A percentile compares a stretch with the other conserved stretches of the same genome.
phyloP scores from a whole-genome alignment of 2,329 filamentous ascomycete species.

The Phyllosticta citrichinensis region DNA sequence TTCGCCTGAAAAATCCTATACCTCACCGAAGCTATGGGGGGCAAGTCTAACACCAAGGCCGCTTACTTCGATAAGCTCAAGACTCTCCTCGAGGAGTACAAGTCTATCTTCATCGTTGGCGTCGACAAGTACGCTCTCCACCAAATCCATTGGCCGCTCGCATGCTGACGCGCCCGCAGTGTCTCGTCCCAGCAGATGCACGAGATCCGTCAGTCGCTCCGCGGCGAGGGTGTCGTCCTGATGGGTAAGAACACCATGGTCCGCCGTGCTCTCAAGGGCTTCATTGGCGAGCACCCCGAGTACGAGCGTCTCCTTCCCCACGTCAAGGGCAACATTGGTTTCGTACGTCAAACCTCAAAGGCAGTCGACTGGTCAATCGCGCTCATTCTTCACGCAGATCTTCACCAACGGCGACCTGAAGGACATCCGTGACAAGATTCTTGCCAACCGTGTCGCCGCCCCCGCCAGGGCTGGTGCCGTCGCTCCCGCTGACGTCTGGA shows the following conservation, averaged over 20 bases:
- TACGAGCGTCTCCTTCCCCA: constrained; percentile 95
- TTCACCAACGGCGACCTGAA: constrained; percentile 98
- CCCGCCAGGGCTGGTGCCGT: constrained; percentile 96
- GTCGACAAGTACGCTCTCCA: constrained; percentile 18
- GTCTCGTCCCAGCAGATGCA: constrained; percentile 99
- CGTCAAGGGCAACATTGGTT: constrained; percentile 57
- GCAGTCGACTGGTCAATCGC: background rate
- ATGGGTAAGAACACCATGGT: constrained; percentile 99
- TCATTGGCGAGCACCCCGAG: constrained; percentile 82
- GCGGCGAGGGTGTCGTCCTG: constrained; percentile 85
- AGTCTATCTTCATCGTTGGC: constrained; percentile 92
- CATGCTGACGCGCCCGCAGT: constrained; percentile 67
- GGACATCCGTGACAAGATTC: constrained; percentile 83
- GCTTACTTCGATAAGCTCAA: constrained; percentile 99
- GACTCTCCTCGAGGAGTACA: constrained; percentile 90
- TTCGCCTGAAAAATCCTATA: constrained; percentile 93
- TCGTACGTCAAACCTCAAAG: constrained; percentile 9
- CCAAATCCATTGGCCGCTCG: background rate
- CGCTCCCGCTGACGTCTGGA: constrained; percentile 84
- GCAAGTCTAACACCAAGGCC: constrained; percentile 89
- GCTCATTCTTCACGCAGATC: constrained; percentile 52
- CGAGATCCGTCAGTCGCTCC: constrained; percentile 92
- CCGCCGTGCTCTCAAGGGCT: constrained; percentile 94
- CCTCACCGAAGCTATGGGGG: constrained; percentile 95
- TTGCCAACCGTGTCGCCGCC: constrained; percentile 93